Base-by-base conservation (phyloP, 345 rosid species). In the Linum usitatissimum region DNA sequence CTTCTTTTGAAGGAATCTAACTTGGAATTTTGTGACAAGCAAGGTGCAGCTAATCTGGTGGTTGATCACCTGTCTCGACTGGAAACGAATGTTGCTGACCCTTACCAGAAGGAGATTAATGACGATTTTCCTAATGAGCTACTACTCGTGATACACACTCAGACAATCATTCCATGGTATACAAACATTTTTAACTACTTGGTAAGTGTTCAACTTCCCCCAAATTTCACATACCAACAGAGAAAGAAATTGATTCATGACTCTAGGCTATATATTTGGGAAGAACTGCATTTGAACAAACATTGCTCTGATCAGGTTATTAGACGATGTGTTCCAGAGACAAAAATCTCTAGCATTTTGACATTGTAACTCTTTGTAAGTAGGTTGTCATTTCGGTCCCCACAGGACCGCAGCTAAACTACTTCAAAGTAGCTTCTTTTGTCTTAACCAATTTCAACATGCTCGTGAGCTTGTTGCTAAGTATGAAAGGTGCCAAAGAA, bases 361-460 rank as follows among this genome's bases (percentile, higher is more conserved):
- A 23, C 28, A 1, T 23, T 23, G 28, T 23, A 1, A 0, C 28
- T 23, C 28, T 23, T 3, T 39, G 45, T 1, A 39, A 39, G 12
- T 3, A 39, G 45, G 45, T 23, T 39, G 42, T 10, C 19, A 59
- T 59, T 59, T 4, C 17, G 36, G 57, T 18, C 60, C 30, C 4
- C 9, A n/a, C 1, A 38, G 53, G 18, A 60, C 57, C 12, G 30
- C 10, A 3, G 9, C 42, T 1, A 60, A 65, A 5, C 36, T 65
- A 5, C 49, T 53, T 1, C 38, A 40, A 60, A 51, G 18, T 15
- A 17, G 59, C 3, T 62, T 66, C 13, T 71, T 5, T 40, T 66
- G 59, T 59, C 67, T 7, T 5, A 55, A 39, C 6, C 2, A 36
- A 4, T 71, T 66, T 39, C 60, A 57, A n/a, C 59, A 71, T 66